Evolutionary conservation across 2,329 filamentous ascomycete genomes (phyloP).

Genomic region (Paecilomyces variotii): DNA sequence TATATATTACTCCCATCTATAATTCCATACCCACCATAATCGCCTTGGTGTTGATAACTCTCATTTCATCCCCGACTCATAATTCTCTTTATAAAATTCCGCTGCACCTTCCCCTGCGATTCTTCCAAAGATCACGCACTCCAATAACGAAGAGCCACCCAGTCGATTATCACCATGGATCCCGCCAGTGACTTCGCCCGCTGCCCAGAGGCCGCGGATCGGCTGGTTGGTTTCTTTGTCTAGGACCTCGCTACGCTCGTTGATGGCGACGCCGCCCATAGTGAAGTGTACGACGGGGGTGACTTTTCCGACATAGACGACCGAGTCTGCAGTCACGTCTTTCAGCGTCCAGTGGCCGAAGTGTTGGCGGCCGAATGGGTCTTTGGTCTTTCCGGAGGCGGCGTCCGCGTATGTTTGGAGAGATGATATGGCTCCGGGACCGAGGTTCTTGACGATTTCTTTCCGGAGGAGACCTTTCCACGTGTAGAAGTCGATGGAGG

Average conservation of each 20-base stretch:
- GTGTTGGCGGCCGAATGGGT: constrained; percentile 41
- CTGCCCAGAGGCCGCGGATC: constrained; percentile 53
- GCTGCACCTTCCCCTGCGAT: constrained; percentile 48
- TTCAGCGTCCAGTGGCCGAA: constrained; percentile 51
- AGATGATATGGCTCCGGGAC: constrained; percentile 29
- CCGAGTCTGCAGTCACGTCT: constrained; percentile 43
- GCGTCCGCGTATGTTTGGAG: constrained; percentile 44
- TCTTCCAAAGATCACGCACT: constrained; percentile 57
- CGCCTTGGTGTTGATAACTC: background rate
- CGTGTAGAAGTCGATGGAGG: constrained; percentile 55
- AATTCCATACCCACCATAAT: background rate
- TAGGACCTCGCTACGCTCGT: constrained; percentile 46
- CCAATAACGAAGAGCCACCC: constrained; percentile 53
- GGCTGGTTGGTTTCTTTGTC: constrained; percentile 27
- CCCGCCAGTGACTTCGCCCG: constrained; percentile 58
- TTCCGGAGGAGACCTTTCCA: constrained; percentile 55
- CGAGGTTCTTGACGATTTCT: constrained; percentile 46
- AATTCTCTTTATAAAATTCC: constrained; percentile 9
- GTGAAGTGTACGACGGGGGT: constrained; percentile 60
- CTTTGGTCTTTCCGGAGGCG: constrained; percentile 33
- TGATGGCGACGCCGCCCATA: constrained; percentile 57
- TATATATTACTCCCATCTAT: background rate
- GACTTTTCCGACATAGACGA: constrained; percentile 51
- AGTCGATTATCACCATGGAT: constrained; percentile 57
- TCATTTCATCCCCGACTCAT: background rate